phyloP scores from a whole-genome alignment of 768 basidiomycete species.

The Boletus pseudo-olivaceus region DNA sequence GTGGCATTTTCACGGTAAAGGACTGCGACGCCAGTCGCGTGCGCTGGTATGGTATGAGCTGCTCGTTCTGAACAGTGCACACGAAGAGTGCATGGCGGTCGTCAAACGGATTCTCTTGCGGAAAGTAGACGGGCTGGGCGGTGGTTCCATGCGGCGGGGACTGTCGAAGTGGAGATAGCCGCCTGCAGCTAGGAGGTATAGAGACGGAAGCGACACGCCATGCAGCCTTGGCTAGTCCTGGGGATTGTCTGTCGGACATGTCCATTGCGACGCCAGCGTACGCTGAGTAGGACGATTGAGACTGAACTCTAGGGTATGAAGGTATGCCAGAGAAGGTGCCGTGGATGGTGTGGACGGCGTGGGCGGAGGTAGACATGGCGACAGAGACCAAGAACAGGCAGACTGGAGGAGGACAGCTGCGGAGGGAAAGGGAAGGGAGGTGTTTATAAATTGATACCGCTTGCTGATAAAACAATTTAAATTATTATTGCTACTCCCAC shows the following conservation, averaged over 20 bases:
- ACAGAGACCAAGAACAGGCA: constrained; percentile 13
- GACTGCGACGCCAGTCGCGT: constrained; percentile 30
- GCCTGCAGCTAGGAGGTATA: constrained; percentile 27
- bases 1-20: constrained; percentile 24
- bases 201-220: constrained; percentile 25
- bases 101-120: constrained; percentile 26
- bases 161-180: constrained; percentile 20
- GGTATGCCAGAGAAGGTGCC: constrained; percentile 31
- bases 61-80: constrained; percentile 2
- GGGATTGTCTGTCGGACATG: constrained; percentile 19
- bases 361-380: constrained; percentile 26
- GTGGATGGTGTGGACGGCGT: constrained; percentile 31
- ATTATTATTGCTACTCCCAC: too few species aligned
- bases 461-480: constrained; percentile 19
- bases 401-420: constrained; percentile 8
- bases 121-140: constrained; percentile 19
- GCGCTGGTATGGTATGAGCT: constrained; percentile 22
- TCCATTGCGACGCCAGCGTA: constrained; percentile 28
- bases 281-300: constrained; percentile 11
- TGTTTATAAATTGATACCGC: constrained; percentile 20
- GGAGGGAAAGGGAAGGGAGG: not conserved
- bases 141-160: constrained; percentile 12
- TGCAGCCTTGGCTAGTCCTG: constrained; percentile 22
- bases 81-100: constrained; percentile 20
- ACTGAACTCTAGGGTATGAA: constrained; percentile 16